Conservation (phyloP, 495 filamentous ascomycete species). For the Cercophora scortea region DNA sequence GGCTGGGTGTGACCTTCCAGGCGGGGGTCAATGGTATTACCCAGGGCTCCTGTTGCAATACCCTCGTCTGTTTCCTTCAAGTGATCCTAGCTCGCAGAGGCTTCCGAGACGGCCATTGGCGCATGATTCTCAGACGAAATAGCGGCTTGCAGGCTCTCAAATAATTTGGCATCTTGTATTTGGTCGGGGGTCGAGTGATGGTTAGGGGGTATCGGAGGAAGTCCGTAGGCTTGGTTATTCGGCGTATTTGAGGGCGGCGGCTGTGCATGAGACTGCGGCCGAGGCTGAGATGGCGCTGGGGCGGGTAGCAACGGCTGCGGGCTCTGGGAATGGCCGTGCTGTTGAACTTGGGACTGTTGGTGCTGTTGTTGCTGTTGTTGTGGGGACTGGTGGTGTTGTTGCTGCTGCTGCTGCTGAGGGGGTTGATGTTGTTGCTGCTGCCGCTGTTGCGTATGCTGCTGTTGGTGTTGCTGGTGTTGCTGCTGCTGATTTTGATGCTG, state of each 20-base stretch:
- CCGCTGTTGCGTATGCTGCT: constrained; percentile 1
- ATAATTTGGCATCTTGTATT: constrained; percentile 15
- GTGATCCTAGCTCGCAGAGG: neutral
- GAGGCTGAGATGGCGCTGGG: constrained; percentile 1
- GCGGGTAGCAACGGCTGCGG: neutral
- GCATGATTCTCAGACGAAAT: constrained; percentile 1
- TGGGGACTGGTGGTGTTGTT: constrained; percentile 6
- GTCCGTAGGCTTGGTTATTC: neutral
- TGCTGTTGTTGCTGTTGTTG: constrained; percentile 6
- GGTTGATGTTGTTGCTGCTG: constrained; percentile 1
- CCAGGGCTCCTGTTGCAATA: neutral
- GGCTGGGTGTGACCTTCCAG: neutral
- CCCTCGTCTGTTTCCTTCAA: neutral
- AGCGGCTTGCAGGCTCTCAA: constrained; percentile 15
- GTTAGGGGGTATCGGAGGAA: constrained; percentile 17
- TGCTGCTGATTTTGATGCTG: constrained; percentile 6
- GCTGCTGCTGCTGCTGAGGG: constrained; percentile 2
- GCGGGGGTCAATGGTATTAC: neutral
- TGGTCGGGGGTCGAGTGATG: constrained; percentile 21
- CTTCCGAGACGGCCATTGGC: neutral
- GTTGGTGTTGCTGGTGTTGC: constrained; percentile 8
- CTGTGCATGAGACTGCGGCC: neutral
- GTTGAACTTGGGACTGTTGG: neutral
- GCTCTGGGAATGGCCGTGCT: neutral
- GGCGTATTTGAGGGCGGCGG: neutral